Base-by-base conservation (phyloP, 345 rosid species). In the Euphorbia pulcherrima region DNA sequence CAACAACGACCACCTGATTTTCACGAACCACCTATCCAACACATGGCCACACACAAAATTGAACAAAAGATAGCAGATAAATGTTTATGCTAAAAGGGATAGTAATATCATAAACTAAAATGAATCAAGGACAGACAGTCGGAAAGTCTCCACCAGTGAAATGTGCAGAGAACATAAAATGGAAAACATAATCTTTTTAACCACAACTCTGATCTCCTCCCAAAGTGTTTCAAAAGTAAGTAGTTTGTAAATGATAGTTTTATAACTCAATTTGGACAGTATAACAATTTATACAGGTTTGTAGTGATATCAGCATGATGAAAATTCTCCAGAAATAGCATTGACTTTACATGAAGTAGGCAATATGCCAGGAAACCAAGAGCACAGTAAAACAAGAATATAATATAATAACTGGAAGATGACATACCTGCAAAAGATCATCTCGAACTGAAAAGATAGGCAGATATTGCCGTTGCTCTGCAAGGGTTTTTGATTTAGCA, bases 401-500 rank as follows among this genome's bases (percentile, higher is more conserved):
- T 17, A 27, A 67, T 13, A 67, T 5, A 52, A 11, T 21, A 18
- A n/a, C 47, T 65, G 56, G 69, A 68, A 65, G 65, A 59, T 47
- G 60, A 11, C 82, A 62, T 75, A 94, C 99, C 99, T 94, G 96
- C 76, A 94, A 77, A 62, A 94, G 68, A 39, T 94, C 97, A 68
- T 94, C 97, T 54, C 99, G 87, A 74, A 94, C 99, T 41, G 99
- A 91, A 84, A 60, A 94, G 74, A 94, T 94, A 33, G 99, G 99
- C 40, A 94, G 86, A 81, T 94, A 94, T 46, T 89, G 97, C 24
- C 99, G 83, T 75, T 94, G 99, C 79, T 94, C 85, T 18, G 96
- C 78, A 46, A 94, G 0, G 68, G 90, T 81, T 78, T 94, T 94
- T 72, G 96, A 84, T 84, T 35, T 84, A 8, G 99, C 95, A 80